Conservation (phyloP, 441 rosid species). For the Metrosideros polymorpha region DNA sequence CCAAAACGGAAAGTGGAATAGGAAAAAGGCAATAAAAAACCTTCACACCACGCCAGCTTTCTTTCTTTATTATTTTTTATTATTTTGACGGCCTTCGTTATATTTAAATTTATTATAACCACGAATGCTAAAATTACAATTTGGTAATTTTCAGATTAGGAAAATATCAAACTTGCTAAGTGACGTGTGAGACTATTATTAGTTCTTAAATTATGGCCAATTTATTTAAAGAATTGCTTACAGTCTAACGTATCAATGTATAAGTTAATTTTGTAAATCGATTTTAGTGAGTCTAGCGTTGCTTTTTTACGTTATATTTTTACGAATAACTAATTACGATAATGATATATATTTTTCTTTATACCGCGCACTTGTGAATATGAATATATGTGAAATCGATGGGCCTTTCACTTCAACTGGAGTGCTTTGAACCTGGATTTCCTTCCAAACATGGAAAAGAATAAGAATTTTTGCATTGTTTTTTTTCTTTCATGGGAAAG, state of each 20-base stretch:
- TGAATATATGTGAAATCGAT: not conserved
- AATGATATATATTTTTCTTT: not conserved
- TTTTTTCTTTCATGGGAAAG: not conserved
- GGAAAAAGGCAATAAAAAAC: not conserved
- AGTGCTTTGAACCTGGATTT: not conserved
- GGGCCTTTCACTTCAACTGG: not conserved
- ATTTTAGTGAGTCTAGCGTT: rapidly evolving
- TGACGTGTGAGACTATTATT: not conserved
- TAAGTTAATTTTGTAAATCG: not conserved
- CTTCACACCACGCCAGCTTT: not conserved
- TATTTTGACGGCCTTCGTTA: not conserved
- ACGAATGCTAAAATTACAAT: no score
- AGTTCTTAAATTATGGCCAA: not conserved
- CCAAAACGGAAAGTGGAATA: not conserved
- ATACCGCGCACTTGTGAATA: no score
- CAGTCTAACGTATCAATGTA: not conserved
- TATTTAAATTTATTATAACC: not conserved
- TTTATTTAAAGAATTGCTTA: not conserved
- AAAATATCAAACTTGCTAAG: not conserved
- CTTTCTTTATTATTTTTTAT: rapidly evolving
- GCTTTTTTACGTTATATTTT: not conserved
- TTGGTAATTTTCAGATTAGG: rapidly evolving
- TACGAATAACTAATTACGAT: not conserved
- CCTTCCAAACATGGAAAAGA: not conserved
- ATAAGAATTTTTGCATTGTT: not conserved